Percentiles rank a stretch among this genome's conserved stretches.
Conservation (phyloP, 2,329 filamentous ascomycete genomes). For the Colletotrichum aenigma region DNA sequence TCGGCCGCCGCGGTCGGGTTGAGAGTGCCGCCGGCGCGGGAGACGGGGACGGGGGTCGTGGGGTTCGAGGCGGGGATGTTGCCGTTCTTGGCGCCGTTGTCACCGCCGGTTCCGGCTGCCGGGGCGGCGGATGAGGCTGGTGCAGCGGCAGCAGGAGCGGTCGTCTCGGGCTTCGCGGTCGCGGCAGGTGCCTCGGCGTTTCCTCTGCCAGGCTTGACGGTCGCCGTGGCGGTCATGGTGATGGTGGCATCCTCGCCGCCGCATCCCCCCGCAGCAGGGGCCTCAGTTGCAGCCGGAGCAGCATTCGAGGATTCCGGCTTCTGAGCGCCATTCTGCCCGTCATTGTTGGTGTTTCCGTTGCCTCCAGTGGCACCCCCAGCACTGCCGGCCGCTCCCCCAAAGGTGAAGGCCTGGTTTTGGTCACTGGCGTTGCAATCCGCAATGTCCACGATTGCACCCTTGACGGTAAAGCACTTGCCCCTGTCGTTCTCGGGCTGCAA, state of each 20-base stretch:
- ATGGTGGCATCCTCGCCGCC: not conserved
- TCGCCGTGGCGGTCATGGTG: not conserved
- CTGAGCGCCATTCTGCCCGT: not conserved
- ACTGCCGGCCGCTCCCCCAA: constrained; percentile 17
- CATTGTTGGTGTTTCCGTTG: not conserved
- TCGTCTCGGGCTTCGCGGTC: not conserved
- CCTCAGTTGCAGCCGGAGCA: not conserved
- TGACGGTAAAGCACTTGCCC: constrained; percentile 51
- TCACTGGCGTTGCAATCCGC: constrained; percentile 44
- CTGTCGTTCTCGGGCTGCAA: constrained; percentile 50
- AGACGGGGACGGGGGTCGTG: constrained; percentile 49
- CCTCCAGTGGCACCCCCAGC: constrained; percentile 5
- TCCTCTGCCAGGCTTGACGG: not conserved
- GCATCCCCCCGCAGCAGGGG: not conserved
- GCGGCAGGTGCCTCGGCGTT: not conserved
- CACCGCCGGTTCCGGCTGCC: not conserved
- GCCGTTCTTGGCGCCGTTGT: not conserved
- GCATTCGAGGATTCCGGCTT: not conserved
- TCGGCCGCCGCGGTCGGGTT: constrained; percentile 54
- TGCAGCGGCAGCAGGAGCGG: not conserved
- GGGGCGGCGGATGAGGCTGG: not conserved
- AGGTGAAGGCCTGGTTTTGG: constrained; percentile 45
- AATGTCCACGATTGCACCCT: constrained; percentile 46
- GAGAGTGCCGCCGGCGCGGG: constrained; percentile 53
- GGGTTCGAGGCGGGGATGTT: constrained; percentile 38